Percentiles rank a stretch among this genome's conserved stretches.
These are phyloP conservation scores for Noccaea bulbosa DNA, from an alignment of 345 rosid genomes.

Conservation along the genomic window DNA sequence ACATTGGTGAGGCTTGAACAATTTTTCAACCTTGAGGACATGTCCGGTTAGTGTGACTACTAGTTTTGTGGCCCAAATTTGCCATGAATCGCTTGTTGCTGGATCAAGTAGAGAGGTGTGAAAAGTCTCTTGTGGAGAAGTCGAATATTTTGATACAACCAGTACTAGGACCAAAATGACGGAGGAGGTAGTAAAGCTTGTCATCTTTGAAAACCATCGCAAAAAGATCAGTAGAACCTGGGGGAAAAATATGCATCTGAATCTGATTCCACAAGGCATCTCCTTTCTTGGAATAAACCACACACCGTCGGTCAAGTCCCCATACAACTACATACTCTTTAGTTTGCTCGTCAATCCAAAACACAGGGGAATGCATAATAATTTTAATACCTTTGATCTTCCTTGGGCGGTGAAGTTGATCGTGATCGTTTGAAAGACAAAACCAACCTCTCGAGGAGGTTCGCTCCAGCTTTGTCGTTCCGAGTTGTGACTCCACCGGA, in stretches of 20 bases:
- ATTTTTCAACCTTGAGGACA: conserved; percentile 6
- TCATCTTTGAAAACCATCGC: conserved; percentile 10
- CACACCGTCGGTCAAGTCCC: conserved; percentile 1
- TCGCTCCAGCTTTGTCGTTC: conserved; percentile 11
- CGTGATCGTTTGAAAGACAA: background rate
- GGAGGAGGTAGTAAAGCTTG: conserved; percentile 20
- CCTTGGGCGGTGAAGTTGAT: background rate
- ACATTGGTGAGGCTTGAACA: background rate
- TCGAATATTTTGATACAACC: conserved; percentile 11
- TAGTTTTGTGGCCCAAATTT: background rate
- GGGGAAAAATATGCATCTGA: too few relatives aligned
- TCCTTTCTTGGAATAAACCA: conserved; percentile 4
- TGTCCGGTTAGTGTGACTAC: conserved; percentile 7
- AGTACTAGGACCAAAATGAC: background rate
- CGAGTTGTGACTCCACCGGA: conserved; percentile 1
- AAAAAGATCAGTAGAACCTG: background rate
- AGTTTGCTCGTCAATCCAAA: conserved; percentile 4
- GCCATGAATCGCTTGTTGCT: background rate
- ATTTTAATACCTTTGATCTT: background rate
- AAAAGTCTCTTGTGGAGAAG: conserved; percentile 9
- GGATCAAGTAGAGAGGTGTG: background rate
- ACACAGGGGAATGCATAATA: conserved; percentile 18
- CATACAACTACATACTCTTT: conserved; percentile 1
- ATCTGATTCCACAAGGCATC: conserved; percentile 5
- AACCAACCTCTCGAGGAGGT: background rate